phyloP scores from a whole-genome alignment of 2,329 filamentous ascomycete genomes.

The Stagonosporopsis rhizophila region DNA sequence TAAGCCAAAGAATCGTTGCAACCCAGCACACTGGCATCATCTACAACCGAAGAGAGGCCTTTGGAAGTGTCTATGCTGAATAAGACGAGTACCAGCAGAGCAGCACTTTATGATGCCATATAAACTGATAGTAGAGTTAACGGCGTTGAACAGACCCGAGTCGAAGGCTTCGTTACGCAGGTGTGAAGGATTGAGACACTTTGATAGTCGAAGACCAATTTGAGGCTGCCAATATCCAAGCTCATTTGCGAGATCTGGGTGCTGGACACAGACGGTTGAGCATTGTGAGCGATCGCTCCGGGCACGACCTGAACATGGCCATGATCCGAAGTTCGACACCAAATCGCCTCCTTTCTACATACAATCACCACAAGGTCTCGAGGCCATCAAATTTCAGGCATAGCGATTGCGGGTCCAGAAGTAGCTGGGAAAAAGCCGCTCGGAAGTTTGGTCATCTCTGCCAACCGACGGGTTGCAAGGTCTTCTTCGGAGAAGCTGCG shows the following conservation, averaged over 20 bases:
- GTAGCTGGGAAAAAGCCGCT: too few species aligned
- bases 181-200: not conserved
- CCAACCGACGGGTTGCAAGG: not conserved
- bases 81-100: not conserved
- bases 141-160: not conserved
- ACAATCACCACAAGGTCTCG: too few species aligned
- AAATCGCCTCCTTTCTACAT: too few species aligned
- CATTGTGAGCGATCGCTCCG: not conserved
- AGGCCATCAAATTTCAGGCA: not conserved
- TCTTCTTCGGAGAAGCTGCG: not conserved
- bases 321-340: too few species aligned
- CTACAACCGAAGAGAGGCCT: not conserved
- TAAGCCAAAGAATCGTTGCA: too few species aligned
- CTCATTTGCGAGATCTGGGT: not conserved
- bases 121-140: not conserved
- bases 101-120: not conserved
- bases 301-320: too few species aligned
- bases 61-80: too few species aligned
- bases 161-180: not conserved
- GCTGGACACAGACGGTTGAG: not conserved
- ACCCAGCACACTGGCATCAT: too few species aligned
- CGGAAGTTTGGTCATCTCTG: not conserved
- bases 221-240: not conserved
- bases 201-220: not conserved
- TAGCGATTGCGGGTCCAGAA: not conserved